These are phyloP conservation scores for Persicaria maculosa DNA, from an alignment of 148 eudicot genomes.

Conservation along the genomic window DNA sequence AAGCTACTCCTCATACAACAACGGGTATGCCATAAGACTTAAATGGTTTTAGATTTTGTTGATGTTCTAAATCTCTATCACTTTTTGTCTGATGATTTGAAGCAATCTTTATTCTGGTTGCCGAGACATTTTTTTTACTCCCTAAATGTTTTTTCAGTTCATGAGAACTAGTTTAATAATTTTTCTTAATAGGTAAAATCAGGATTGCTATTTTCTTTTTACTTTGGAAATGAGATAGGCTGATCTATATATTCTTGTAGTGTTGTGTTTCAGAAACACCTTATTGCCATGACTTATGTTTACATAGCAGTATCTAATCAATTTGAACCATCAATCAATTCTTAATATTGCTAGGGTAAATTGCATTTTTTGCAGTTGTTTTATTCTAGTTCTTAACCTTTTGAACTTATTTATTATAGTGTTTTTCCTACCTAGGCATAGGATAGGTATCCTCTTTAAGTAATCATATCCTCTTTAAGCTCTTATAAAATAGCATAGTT, in stretches of 20 bases:
- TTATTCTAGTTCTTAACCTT: too few relatives aligned
- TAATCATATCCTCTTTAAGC: too few relatives aligned
- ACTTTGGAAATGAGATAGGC: background rate
- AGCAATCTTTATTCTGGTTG: background rate
- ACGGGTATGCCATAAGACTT: slow-evolving; percentile 42
- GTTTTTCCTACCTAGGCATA: too few relatives aligned
- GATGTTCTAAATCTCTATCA: background rate
- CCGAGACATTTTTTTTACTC: background rate
- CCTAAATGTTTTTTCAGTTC: background rate
- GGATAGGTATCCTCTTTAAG: too few relatives aligned
- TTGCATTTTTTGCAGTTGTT: too few relatives aligned
- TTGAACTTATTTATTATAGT: too few relatives aligned
- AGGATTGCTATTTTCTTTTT: background rate
- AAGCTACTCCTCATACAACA: slow-evolving; percentile 98
- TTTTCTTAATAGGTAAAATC: too few relatives aligned
- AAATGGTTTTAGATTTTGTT: background rate
- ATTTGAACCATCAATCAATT: background rate
- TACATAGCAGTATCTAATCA: background rate
- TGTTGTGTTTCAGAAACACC: background rate
- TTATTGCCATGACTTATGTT: background rate
- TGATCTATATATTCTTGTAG: background rate
- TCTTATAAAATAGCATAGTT: too few relatives aligned
- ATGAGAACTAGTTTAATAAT: background rate
- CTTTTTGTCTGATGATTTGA: background rate
- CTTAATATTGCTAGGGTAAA: too few relatives aligned